These are phyloP conservation scores for Aciculosporium take DNA, from an alignment of 2,329 filamentous ascomycete genomes.

Conservation along the genomic window DNA sequence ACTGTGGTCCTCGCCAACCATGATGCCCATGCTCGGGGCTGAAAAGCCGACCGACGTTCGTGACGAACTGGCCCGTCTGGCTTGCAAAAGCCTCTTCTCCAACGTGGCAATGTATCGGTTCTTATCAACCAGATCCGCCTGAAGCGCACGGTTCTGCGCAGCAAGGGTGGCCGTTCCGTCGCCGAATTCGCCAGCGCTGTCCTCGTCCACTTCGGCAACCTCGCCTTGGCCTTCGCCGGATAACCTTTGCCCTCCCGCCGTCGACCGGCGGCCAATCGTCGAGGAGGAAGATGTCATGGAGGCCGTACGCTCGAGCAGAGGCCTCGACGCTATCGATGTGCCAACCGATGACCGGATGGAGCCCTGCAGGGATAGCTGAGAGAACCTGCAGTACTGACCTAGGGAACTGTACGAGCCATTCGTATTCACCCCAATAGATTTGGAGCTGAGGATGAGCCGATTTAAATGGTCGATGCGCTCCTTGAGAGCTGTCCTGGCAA, in stretches of 20 bases:
- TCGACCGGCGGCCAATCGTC: slow-evolving; percentile 41
- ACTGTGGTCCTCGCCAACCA: slow-evolving; percentile 68
- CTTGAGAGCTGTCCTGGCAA: slow-evolving; percentile 87
- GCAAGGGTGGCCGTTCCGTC: slow-evolving; percentile 71
- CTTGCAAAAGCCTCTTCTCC: slow-evolving; percentile 83
- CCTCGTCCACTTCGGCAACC: slow-evolving; percentile 45
- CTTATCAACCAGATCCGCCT: slow-evolving; percentile 91
- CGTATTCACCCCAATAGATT: slow-evolving; percentile 83
- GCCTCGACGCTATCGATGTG: slow-evolving; percentile 38
- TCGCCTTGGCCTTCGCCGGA: slow-evolving; percentile 26
- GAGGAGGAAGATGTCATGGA: slow-evolving; percentile 53
- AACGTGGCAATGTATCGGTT: slow-evolving; percentile 91
- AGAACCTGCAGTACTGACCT: slow-evolving; percentile 47
- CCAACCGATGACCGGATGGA: slow-evolving; percentile 58
- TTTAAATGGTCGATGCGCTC: slow-evolving; percentile 97
- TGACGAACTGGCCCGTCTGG: slow-evolving; percentile 77
- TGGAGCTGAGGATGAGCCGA: slow-evolving; percentile 84
- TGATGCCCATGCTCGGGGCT: slow-evolving; percentile 44
- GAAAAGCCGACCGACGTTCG: slow-evolving; percentile 64
- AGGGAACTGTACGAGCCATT: slow-evolving; percentile 58
- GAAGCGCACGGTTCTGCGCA: slow-evolving; percentile 81
- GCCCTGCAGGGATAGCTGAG: slow-evolving; percentile 38
- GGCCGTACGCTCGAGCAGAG: slow-evolving; percentile 46
- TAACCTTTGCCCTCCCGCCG: slow-evolving; percentile 21
- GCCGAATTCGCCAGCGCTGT: slow-evolving; percentile 66